phyloP scores from a whole-genome alignment of 2,329 filamentous ascomycete genomes.

The Colletotrichum gigasporum region DNA sequence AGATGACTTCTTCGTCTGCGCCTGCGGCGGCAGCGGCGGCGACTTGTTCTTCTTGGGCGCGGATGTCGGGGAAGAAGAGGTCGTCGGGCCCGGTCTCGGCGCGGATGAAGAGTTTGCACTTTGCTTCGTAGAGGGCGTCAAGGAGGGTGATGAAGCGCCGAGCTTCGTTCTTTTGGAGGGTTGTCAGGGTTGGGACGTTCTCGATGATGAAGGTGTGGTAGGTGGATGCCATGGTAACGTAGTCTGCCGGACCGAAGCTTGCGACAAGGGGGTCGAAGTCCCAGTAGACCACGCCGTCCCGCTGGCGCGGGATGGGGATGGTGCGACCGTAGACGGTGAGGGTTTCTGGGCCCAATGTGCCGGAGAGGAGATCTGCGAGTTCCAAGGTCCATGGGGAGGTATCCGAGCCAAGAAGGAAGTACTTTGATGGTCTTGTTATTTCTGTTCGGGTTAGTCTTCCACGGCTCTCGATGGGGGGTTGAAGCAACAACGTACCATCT shows the following conservation, averaged over 20 bases:
- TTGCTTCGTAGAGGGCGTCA: constrained; percentile 84
- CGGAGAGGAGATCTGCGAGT: constrained; percentile 1
- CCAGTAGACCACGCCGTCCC: constrained; percentile 69
- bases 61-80: constrained; percentile 77
- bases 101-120: constrained; percentile 77
- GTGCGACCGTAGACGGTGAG: constrained; percentile 71
- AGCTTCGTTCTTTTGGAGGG: constrained; percentile 81
- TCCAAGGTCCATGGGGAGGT: constrained; percentile 18
- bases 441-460: not conserved
- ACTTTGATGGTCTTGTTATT: constrained; percentile 18
- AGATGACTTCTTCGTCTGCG: constrained; percentile 29
- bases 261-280: constrained; percentile 75
- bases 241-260: constrained; percentile 80
- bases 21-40: not conserved
- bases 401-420: constrained; percentile 8
- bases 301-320: constrained; percentile 66
- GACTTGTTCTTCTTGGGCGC: constrained; percentile 7
- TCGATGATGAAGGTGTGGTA: constrained; percentile 83
- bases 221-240: constrained; percentile 81
- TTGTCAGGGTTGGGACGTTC: constrained; percentile 72
- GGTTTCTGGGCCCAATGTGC: constrained; percentile 52
- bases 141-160: constrained; percentile 82
- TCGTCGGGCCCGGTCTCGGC: constrained; percentile 76
- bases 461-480: not conserved
- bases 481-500: not conserved